A percentile compares a stretch with the other conserved stretches of the same genome.
phyloP scores from a whole-genome alignment of 305 asterid genomes.

The Stenogyne calaminthoides region DNA sequence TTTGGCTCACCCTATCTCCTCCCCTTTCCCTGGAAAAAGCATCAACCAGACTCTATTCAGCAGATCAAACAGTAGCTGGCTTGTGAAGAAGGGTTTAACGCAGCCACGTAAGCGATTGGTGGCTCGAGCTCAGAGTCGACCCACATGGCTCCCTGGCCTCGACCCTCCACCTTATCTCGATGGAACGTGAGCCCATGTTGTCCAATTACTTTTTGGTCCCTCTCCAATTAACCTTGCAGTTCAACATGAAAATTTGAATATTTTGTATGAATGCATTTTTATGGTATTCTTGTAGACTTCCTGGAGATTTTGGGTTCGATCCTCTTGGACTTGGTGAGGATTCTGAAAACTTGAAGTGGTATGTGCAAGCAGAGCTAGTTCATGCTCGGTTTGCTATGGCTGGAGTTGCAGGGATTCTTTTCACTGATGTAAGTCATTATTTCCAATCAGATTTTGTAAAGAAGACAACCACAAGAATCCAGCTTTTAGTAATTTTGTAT shows the following conservation, averaged over 20 bases:
- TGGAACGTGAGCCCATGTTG: conserved; percentile 66
- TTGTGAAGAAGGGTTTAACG: conserved; percentile 35
- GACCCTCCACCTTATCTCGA: conserved; percentile 91
- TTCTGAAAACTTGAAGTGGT: conserved; percentile 89
- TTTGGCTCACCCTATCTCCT: conserved; percentile 43
- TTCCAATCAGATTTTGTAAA: too few relatives aligned
- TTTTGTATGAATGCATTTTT: conserved; percentile 6
- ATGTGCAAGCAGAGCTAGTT: conserved; percentile 91
- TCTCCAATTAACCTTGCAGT: background rate
- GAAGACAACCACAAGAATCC: too few relatives aligned
- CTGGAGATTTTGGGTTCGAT: conserved; percentile 92
- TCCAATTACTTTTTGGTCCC: background rate
- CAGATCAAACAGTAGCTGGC: conserved; percentile 34
- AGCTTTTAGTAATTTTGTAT: too few relatives aligned
- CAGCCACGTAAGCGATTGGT: conserved; percentile 25
- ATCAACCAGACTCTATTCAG: conserved; percentile 35
- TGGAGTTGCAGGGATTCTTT: conserved; percentile 90
- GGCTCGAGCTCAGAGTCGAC: conserved; percentile 69
- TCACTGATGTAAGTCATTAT: conserved; percentile 62
- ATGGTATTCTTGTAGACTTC: conserved; percentile 49
- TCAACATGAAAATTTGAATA: background rate
- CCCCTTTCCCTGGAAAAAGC: conserved; percentile 44
- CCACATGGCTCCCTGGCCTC: conserved; percentile 94
- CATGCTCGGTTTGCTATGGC: conserved; percentile 97
- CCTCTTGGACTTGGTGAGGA: conserved; percentile 96